Conservation (phyloP, 2,329 filamentous ascomycete genomes). For the Fusarium sp. region DNA sequence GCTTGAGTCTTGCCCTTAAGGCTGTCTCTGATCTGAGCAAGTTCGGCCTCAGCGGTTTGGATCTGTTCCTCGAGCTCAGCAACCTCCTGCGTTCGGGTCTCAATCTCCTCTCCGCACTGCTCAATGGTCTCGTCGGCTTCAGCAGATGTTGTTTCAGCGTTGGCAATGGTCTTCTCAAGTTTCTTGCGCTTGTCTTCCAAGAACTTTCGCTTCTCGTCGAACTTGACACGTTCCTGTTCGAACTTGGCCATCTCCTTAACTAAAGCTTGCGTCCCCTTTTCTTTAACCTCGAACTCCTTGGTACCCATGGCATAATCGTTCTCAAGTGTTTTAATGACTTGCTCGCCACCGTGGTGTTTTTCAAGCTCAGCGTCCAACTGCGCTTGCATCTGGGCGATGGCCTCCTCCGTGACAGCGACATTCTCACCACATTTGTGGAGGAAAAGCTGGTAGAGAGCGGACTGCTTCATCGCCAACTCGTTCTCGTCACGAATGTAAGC, state of each 20-base stretch:
- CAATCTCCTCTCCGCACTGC: constrained; percentile 84
- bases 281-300: constrained; percentile 86
- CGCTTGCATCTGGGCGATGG: constrained; percentile 90
- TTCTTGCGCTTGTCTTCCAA: constrained; percentile 93
- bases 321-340: constrained; percentile 90
- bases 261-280: constrained; percentile 84
- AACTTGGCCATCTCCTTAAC: constrained; percentile 92
- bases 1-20: constrained; percentile 96
- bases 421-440: constrained; percentile 92
- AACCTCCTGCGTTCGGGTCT: constrained; percentile 82
- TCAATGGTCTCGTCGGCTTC: constrained; percentile 85
- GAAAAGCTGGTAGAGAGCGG: constrained; percentile 92
- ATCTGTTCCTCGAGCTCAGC: constrained; percentile 82
- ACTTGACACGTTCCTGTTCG: constrained; percentile 97
- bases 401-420: constrained; percentile 88
- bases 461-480: constrained; percentile 90
- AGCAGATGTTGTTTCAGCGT: constrained; percentile 79
- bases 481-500: constrained; percentile 94
- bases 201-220: constrained; percentile 98
- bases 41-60: constrained; percentile 83
- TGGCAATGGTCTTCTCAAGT: constrained; percentile 87
- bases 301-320: constrained; percentile 86
- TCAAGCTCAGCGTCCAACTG: constrained; percentile 89
- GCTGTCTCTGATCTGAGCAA: constrained; percentile 85
- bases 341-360: constrained; percentile 91